phyloP scores from a whole-genome alignment of 257 asterid species.

The Jasminum sambac region DNA sequence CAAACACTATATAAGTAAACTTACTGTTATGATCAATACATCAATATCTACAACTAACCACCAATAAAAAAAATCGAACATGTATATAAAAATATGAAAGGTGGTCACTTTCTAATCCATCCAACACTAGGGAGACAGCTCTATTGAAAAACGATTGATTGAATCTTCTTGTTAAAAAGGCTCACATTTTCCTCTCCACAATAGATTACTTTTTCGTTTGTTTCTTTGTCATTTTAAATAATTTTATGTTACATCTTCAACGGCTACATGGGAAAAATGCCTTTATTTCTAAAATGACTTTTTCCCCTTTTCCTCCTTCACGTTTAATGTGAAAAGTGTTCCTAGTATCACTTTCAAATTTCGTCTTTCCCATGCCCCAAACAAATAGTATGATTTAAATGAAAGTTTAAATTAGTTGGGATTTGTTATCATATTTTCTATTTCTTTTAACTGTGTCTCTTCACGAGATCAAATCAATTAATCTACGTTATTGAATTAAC shows the following conservation, averaged over 20 bases:
- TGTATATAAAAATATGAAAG: neutral
- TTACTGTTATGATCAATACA: neutral
- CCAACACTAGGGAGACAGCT: neutral
- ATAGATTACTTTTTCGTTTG: neutral
- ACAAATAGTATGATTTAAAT: no score
- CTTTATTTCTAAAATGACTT: neutral
- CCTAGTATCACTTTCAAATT: neutral
- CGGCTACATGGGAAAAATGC: neutral
- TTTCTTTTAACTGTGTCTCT: no score
- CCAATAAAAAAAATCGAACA: neutral
- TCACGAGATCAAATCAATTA: no score
- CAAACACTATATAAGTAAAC: no score
- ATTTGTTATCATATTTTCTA: no score
- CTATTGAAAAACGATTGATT: neutral
- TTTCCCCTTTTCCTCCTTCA: neutral
- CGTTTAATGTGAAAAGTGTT: neutral
- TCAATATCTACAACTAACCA: neutral
- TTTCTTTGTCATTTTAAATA: neutral
- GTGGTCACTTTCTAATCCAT: neutral
- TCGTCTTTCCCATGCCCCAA: no score
- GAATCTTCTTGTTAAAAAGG: neutral
- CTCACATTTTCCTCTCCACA: neutral
- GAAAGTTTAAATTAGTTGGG: no score
- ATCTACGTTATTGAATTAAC: no score
- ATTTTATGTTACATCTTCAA: neutral